A percentile compares a stretch with the other conserved stretches of the same genome.
Conservation (phyloP, 1,284 basidiomycete genomes). For the Amylostereum chailletii region DNA sequence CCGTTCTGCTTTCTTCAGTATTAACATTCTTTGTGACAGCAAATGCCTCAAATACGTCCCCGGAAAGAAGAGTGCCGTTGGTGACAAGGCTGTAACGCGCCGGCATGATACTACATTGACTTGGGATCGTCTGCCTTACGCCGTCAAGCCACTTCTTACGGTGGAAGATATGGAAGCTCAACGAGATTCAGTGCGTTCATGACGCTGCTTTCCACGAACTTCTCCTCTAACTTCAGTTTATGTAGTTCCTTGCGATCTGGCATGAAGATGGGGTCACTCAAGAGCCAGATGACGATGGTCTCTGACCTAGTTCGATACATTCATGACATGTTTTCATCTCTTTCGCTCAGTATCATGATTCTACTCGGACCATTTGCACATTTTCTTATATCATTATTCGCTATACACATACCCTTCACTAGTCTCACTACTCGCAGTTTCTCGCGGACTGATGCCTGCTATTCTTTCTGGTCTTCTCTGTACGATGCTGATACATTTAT, state of each 20-base stretch:
- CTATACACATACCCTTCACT: neutral
- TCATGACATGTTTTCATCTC: neutral
- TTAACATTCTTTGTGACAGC: slow-evolving; percentile 28
- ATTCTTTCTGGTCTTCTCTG: neutral
- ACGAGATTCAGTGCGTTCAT: slow-evolving; percentile 31
- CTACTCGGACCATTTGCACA: slow-evolving; percentile 12
- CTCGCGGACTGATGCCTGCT: neutral
- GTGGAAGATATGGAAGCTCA: slow-evolving; percentile 51
- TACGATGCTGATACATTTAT: neutral
- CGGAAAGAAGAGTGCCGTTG: slow-evolving; percentile 79
- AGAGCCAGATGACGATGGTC: slow-evolving; percentile 50
- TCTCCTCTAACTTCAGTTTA: slow-evolving; percentile 1
- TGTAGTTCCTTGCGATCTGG: slow-evolving; percentile 72
- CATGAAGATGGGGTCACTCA: slow-evolving; percentile 69
- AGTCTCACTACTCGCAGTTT: neutral
- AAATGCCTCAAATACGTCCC: slow-evolving; percentile 82
- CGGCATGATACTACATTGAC: slow-evolving; percentile 53
- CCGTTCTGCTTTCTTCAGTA: neutral
- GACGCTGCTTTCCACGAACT: neutral
- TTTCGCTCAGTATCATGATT: slow-evolving; percentile 9
- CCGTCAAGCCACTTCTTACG: slow-evolving; percentile 46
- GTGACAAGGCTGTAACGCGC: slow-evolving; percentile 70
- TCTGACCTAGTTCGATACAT: neutral
- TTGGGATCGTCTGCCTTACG: slow-evolving; percentile 69
- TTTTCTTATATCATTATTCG: slow-evolving; percentile 3